Base-by-base conservation (phyloP, 2,329 filamentous ascomycete species). In the Parastagonospora nodorum region DNA sequence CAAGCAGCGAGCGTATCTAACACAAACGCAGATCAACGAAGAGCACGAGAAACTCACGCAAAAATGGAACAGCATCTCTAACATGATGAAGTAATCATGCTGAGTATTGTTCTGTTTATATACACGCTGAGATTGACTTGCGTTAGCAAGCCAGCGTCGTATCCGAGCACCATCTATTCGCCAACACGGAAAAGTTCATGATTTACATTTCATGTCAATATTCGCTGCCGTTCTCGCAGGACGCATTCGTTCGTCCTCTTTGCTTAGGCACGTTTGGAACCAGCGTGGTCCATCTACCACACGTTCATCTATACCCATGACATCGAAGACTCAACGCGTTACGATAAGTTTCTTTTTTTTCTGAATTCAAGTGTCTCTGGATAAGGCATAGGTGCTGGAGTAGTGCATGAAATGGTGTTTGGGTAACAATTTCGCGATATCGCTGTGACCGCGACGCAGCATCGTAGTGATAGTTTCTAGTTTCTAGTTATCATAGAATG, bases 41-140 rank as follows among this genome's bases (percentile, higher is more conserved):
- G 77, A 81, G 49, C 71, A 78, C 59, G 78, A 81, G 47, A 67
- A 66, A 7, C 67, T 80, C 48, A 78, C 78, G 65, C 76, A 80
- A 65, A 79, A 78, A 59, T 78, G 77, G 74, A 72, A 75, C 51
- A 78, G 70, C 61, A 69, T 81, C 24, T 75, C 75, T 48, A 69
- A 74, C 37, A 69, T 80, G 74, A 74, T 80, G 70, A 74, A 68
- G 60, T 67, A 69, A 60, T 44, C 44, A 48, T 44, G 31, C 46
- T 56, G 51, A 45, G 44, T 46, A 42, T 40, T 42, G 51, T 40
- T 48, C 45, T 37, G 42, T 58, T 52, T 54, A 51, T 45, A 44
- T 40, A 50, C 57, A 60, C 57, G 58, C 61, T 61, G 58, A 44
- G 57, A 36, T 60, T 60, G 48, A 59, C 55, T 57, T 57, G 54